Percentiles rank a stretch among this genome's conserved stretches.
Conservation (phyloP, 768 basidiomycete species). For the Chalciporus pseudorubinellus region DNA sequence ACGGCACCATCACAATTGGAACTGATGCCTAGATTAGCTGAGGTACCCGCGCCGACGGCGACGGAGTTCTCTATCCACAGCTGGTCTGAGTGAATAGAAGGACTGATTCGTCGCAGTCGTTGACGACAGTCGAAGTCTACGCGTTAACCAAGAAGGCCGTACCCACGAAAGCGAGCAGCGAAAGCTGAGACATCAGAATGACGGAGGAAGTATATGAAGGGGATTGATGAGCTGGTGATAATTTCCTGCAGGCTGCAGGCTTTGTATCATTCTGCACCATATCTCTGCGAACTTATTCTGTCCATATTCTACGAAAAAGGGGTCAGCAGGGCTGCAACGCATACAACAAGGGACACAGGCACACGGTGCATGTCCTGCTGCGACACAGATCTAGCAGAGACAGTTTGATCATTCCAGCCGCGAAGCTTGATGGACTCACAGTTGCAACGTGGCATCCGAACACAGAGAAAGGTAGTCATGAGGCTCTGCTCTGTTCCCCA, state of each 20-base stretch:
- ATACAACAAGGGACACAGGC: too few species aligned
- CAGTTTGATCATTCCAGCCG: not conserved
- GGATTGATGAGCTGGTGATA: too few species aligned
- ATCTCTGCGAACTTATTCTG: too few species aligned
- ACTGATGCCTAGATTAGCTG: conserved; percentile 16
- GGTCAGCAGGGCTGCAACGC: too few species aligned
- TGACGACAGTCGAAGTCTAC: conserved; percentile 23
- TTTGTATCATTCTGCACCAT: too few species aligned
- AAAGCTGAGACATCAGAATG: conserved; percentile 6
- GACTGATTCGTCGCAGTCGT: conserved; percentile 21
- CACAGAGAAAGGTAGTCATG: too few species aligned
- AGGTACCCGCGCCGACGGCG: conserved; percentile 9
- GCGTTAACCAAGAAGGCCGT: conserved; percentile 11
- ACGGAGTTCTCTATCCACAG: conserved; percentile 22
- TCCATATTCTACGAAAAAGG: too few species aligned
- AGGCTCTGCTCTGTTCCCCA: too few species aligned
- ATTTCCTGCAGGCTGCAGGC: too few species aligned
- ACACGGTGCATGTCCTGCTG: not conserved
- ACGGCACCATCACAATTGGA: conserved; percentile 21
- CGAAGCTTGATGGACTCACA: not conserved
- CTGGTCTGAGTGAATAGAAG: conserved; percentile 24
- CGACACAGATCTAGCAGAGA: not conserved
- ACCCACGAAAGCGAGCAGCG: conserved; percentile 10
- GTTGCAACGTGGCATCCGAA: not conserved
- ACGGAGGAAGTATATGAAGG: not conserved